A percentile compares a stretch with the other conserved stretches of the same genome.
These are phyloP conservation scores for Schizopora paradoxa DNA, from an alignment of 1,284 basidiomycete species.

Conservation along the genomic window DNA sequence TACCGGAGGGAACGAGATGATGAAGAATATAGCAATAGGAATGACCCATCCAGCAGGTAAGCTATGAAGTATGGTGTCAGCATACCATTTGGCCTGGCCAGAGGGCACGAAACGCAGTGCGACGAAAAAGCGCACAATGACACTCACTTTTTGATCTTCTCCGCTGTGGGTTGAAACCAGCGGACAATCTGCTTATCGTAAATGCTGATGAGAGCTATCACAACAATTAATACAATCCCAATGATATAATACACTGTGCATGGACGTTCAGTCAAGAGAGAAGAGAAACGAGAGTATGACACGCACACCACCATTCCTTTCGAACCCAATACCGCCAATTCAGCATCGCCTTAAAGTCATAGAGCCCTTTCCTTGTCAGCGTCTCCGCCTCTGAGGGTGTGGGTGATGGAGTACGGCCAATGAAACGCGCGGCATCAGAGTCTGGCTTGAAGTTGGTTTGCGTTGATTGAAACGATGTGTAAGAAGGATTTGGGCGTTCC, in stretches of 20 bases:
- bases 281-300: background rate
- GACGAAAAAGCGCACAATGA: background rate
- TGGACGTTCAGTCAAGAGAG: background rate
- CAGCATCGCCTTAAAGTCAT: slow-evolving; percentile 40
- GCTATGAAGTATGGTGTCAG: slow-evolving; percentile 4
- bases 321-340: slow-evolving; percentile 46
- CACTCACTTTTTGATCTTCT: slow-evolving; percentile 40
- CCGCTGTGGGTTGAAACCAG: slow-evolving; percentile 50
- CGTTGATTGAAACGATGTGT: too few relatives aligned
- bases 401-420: slow-evolving; percentile 38
- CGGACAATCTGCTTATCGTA: slow-evolving; percentile 53
- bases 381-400: slow-evolving; percentile 35
- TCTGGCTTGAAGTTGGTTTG: too few relatives aligned
- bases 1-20: slow-evolving; percentile 33
- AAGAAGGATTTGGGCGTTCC: too few relatives aligned
- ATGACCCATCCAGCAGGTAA: slow-evolving; percentile 42
- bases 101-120: background rate
- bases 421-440: too few relatives aligned
- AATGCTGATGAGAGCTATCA: slow-evolving; percentile 49
- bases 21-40: slow-evolving; percentile 39
- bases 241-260: slow-evolving; percentile 33
- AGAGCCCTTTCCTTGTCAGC: slow-evolving; percentile 32
- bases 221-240: slow-evolving; percentile 27
- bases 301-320: slow-evolving; percentile 46
- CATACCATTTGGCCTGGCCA: slow-evolving; percentile 7